Evolutionary conservation across 23 red algal species (phyloP), one percentile per base, ranked within the genome.

Genomic region (Gracilaria gracilis): DNA sequence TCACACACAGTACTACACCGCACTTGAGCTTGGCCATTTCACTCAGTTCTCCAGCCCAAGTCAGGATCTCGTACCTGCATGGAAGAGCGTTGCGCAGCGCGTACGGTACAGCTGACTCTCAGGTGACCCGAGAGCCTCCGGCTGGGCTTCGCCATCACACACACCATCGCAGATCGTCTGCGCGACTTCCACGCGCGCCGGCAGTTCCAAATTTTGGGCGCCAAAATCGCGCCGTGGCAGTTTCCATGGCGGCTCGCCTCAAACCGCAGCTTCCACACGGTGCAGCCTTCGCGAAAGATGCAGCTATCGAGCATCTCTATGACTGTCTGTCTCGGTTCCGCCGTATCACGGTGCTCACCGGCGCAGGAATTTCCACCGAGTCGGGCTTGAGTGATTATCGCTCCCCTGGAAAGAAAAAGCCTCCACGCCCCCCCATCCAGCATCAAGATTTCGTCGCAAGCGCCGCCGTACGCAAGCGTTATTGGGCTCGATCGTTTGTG

Each of bases 401-500:
- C 12, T 88, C 83, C 27, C 94, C 83, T 20, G 94, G 94, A 0
- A 82, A 90, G 50, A 58, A 77, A 38, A 86, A 70, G 39, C 81
- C 94, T 17, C 67, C 94, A 37, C 87, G 83, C 44, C 79, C 88
- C 19, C 94, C 94, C 9, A 95, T 95, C 64, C 84, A 83, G 57
- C 84, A 88, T 67, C 80, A 95, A 74, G 82, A 88, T 32, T 95
- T 78, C 55, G 70, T 89, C 62, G 48, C 86, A 16, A 64, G 53
- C 36, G 86, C 94, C 48, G 21, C 79, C 19, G 77, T 88, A 19
- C 88, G 94, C 74, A 71, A 77, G 31, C 70, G 81, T 20, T 96
- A 96, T 59, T 96, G 95, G 95, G 88, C 95, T 31, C 95, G 95
- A 79, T 96, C 95, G 4, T 96, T 76, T 75, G 88, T 96, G 16